phyloP scores from a whole-genome alignment of 108 stramenopile genomes.

The Heterococcus sp. region DNA sequence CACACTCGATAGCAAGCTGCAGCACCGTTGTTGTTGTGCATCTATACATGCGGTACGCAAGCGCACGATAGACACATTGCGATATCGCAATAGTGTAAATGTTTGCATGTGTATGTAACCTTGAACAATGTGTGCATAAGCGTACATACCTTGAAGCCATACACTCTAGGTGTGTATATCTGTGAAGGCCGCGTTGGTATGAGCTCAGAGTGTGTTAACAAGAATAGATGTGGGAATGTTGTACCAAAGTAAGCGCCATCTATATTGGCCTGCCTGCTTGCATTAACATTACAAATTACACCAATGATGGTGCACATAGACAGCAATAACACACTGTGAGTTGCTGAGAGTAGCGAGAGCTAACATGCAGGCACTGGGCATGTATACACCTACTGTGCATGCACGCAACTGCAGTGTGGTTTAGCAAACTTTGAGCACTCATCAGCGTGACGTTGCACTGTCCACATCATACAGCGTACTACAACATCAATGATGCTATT shows the following conservation, averaged over 20 bases:
- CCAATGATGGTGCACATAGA: no score
- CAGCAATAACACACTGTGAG: no score
- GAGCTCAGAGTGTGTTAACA: conserved; percentile 62
- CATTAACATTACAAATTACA: neutral
- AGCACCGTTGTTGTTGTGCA: no score
- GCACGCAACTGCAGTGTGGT: no score
- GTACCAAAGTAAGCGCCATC: conserved; percentile 71
- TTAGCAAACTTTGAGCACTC: neutral
- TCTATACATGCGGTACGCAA: neutral
- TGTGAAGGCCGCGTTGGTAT: conserved; percentile 50
- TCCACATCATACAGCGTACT: neutral
- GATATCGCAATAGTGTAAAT: neutral
- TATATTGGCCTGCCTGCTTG: conserved; percentile 42
- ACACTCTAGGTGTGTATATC: conserved; percentile 47
- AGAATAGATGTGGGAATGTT: conserved; percentile 67
- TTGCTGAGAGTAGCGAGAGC: neutral
- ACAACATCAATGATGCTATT: neutral
- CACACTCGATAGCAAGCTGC: no score
- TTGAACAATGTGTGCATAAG: neutral
- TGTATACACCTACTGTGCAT: neutral
- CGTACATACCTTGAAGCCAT: conserved; percentile 40
- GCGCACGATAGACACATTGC: neutral
- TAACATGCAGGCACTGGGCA: neutral
- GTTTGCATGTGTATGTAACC: neutral
- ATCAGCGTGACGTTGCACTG: neutral